Base-by-base conservation (phyloP, 2,329 filamentous ascomycete genomes). In the Alternaria sp. region DNA sequence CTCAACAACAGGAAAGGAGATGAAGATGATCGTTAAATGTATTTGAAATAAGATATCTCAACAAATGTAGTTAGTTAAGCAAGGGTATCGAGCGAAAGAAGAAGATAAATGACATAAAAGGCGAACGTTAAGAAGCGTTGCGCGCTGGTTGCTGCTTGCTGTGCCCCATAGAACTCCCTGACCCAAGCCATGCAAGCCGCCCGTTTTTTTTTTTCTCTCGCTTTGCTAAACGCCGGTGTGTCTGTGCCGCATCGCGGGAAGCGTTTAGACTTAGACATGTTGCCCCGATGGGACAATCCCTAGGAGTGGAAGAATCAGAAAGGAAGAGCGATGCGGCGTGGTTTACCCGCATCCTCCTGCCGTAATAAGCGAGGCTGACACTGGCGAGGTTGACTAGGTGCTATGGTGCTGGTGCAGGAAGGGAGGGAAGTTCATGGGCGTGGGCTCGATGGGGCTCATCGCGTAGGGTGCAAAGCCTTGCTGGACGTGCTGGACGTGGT, bases 361-460 rank as follows among this genome's bases (percentile, higher is more conserved):
- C 4, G 13, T 21, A 52, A n/a, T 40, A 40, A 17, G 36, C 36
- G 36, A 40, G 36, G 36, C 36, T 40, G 36, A 40, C 36, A 40
- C 36, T 40, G 36, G 30, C 17, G 51, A 26, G 43, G 21, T 49
- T 45, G 32, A 56, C 46, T 56, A 67, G 47, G 74, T 70, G 36
- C 9, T 40, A 11, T 40, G 36, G 36, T 40, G 36, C 36, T 40
- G 36, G 58, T 76, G 74, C 49, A 80, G 66, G 57, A 74, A 79
- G 10, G 77, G 70, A 56, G 76, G 66, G 54, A 75, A 79, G 13
- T 65, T 59, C 25, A 44, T 59, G 11, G 67, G 63, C 32, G 76
- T 62, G 7, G 74, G 69, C 61, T 78, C 77, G 8, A 76, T 70
- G 7, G 79, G 79, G 47, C 78, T 80, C 71, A 79, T 77, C 5